Base-by-base conservation (phyloP, 1,284 basidiomycete genomes). In the Ganoderma leucocontextum region DNA sequence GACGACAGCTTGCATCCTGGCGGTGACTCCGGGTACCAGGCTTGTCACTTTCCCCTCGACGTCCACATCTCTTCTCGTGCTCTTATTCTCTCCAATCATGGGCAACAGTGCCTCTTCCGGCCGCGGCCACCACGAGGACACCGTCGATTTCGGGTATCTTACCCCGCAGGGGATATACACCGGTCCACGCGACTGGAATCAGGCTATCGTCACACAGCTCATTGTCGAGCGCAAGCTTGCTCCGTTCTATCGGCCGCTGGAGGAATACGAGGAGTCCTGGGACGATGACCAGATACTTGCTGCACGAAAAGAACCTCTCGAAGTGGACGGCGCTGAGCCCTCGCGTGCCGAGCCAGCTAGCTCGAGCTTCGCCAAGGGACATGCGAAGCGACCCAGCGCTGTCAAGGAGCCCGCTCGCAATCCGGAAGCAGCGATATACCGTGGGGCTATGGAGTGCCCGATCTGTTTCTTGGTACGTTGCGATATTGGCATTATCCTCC, bases 401-500 rank as follows among this genome's bases (percentile, higher is more conserved):
- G 76, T 76, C 62, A 87, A 91, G 80, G 92, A 95, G 63, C 84
- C 86, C 9, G 74, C 76, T 0, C 84, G 86, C 65, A 86, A 82
- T 75, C 86, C 88, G 59, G 95, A 96, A 78, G 92, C 90, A 58
- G 87, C 89, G 70, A 85, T 95, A 59, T 98, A 98, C 82, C 84
- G 89, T 72, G 90, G 90, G 55, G 95, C 96, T n/a, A 84, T 92
- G 49, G 98, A 99, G 80, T 99, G 97, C 83, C 97, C 97, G n/a
- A 99, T 99, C 75, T 99, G 97, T 82, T 99, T 99, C 83, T 85
- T 99, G 80, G 97, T 98, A 75, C 79, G 95, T 90, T 58, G 59
- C 66, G 22, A 39, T 65, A 70, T 4, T 62, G 71, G 52, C 59
- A 70, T 63, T 74, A 66, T 58, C 64, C 64, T 61, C 62, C 61